Percentiles rank a stretch among this genome's conserved stretches.
phyloP scores from a whole-genome alignment of 2,329 filamentous ascomycete species.

The Phoma herbarum region DNA sequence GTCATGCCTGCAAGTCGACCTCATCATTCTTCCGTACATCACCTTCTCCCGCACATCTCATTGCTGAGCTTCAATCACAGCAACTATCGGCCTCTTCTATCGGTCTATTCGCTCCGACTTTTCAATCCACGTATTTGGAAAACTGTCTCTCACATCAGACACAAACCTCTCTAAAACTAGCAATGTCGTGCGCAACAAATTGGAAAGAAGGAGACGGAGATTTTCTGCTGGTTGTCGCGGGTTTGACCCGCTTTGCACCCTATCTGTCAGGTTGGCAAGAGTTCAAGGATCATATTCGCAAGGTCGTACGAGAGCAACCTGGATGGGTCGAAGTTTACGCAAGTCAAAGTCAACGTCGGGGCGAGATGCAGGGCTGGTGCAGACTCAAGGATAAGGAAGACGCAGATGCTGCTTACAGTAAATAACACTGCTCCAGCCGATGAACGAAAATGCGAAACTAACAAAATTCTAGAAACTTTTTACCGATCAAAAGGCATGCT shows the following conservation, averaged over 20 bases:
- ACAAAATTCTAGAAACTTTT: slow-evolving; percentile 35
- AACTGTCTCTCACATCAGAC: neutral
- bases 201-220: slow-evolving; percentile 37
- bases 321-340: slow-evolving; percentile 49
- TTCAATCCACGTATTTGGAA: neutral
- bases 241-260: slow-evolving; percentile 35
- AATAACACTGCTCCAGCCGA: neutral
- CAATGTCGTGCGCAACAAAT: slow-evolving; percentile 25
- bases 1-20: neutral
- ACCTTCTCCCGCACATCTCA: neutral
- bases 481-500: slow-evolving; percentile 35
- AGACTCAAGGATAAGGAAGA: slow-evolving; percentile 47
- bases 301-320: slow-evolving; percentile 46
- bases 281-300: slow-evolving; percentile 51
- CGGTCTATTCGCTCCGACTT: neutral
- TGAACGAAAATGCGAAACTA: no score
- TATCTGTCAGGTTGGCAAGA: slow-evolving; percentile 47
- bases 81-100: neutral
- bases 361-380: slow-evolving; percentile 49
- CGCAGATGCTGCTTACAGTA: slow-evolving; percentile 47
- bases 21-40: neutral
- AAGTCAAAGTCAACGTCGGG: slow-evolving; percentile 36
- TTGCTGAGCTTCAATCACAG: neutral
- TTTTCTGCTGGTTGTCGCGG: slow-evolving; percentile 44
- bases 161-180: neutral